Percentiles rank a stretch among this genome's conserved stretches.
Evolutionary conservation across 2,329 filamentous ascomycete species (phyloP).

Genomic region (Bipolaris bicolor): DNA sequence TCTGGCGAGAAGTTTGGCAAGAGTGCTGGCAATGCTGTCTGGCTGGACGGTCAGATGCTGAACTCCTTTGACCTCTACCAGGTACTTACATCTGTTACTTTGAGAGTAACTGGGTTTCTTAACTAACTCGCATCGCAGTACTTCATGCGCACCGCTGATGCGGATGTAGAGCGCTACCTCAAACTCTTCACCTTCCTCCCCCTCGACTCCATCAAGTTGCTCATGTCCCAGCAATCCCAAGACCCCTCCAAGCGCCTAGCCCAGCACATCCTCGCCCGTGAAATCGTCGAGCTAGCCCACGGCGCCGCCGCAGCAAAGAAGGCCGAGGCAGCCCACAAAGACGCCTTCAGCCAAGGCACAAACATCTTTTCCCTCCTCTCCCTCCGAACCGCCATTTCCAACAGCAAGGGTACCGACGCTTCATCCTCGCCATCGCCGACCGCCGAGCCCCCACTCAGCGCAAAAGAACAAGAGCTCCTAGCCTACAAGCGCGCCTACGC

Average conservation of each 20-base stretch:
- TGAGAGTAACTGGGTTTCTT: not conserved
- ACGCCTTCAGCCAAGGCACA: constrained; percentile 50
- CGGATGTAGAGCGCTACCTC: constrained; percentile 79
- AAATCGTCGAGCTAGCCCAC: constrained; percentile 82
- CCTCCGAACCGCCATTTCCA: constrained; percentile 28
- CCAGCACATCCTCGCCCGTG: constrained; percentile 81
- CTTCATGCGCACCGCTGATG: constrained; percentile 82
- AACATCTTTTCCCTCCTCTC: constrained; percentile 37
- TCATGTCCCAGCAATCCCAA: constrained; percentile 71
- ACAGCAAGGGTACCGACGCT: constrained; percentile 1
- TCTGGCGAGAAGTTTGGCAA: constrained; percentile 93
- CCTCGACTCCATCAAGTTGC: constrained; percentile 65
- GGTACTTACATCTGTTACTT: constrained; percentile 46
- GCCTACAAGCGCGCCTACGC: constrained; percentile 39
- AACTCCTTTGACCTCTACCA: constrained; percentile 84
- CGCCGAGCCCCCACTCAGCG: constrained; percentile 5
- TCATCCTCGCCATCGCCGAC: not conserved
- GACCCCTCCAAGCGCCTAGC: constrained; percentile 76
- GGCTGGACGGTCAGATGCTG: constrained; percentile 85
- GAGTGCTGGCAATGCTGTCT: constrained; percentile 89
- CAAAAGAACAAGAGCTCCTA: constrained; percentile 23
- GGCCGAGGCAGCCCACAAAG: constrained; percentile 64
- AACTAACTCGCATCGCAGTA: constrained; percentile 60
- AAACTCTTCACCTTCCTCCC: constrained; percentile 92
- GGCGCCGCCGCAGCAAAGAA: constrained; percentile 68